Base-by-base conservation (phyloP, 2,329 filamentous ascomycete genomes). In the Alternaria ventricosa region DNA sequence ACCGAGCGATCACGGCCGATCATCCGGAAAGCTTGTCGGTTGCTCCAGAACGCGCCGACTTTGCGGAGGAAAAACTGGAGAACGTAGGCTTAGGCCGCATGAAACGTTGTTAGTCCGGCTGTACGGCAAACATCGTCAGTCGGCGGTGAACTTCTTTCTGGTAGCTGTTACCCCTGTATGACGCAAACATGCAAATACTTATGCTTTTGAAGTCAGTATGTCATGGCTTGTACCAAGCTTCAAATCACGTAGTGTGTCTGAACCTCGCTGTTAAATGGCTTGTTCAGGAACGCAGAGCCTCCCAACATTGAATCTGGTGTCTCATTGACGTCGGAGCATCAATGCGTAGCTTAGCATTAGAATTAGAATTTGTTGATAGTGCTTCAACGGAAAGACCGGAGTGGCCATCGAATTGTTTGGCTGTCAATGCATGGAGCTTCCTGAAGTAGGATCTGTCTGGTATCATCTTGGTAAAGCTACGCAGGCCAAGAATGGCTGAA, bases 251-350 rank as follows among this genome's bases (percentile, higher is more conserved):
- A 1, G 23, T 51, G 20, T 1, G 6, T 28, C 11, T 54, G 15
- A 30, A 4, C 6, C 3, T 36, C 43, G 8, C 10, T 22, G 10
- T 22, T 36, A 36, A 46, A 27, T 4, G 36, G 36, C 25, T 62
- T 68, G 43, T 69, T 66, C 28, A 69, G 61, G 45, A 70, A 66
- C 66, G 63, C 68, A 22, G 70, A 69, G 43, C 72, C 66, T 27
- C 72, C 66, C n/a, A 73, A 30, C 64, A 67, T 66, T 54, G 66
- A 73, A 20, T 61, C 66, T 5, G 60, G 63, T 15, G 55, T 59
- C 13, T 55, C 57, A 10, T 27, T 55, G 12, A 64, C 49, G 23
- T 67, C 66, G 7, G 69, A 5, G 56, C 47, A 46, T 70, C 66
- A 15, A 74, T 55, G 12, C 45, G 50, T 33, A 68, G 41, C 10